These are phyloP conservation scores for Lasiosphaeria hispida DNA, from an alignment of 495 filamentous ascomycete genomes.

Conservation along the genomic window DNA sequence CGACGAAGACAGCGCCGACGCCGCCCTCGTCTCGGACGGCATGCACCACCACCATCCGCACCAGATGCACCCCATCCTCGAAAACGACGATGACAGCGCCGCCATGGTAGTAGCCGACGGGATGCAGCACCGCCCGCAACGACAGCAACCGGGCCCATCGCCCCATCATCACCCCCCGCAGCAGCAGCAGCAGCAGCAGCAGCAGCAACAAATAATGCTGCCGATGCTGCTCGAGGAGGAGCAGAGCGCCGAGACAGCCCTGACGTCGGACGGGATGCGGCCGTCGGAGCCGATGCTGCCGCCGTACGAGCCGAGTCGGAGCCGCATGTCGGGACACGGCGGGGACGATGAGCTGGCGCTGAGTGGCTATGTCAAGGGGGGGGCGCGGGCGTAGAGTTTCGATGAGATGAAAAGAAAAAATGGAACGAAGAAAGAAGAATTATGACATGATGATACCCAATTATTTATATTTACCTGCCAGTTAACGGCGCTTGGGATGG, in stretches of 20 bases:
- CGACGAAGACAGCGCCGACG: conserved; percentile 23
- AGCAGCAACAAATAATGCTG: conserved; percentile 12
- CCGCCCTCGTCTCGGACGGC: conserved; percentile 27
- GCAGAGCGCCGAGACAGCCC: conserved; percentile 23
- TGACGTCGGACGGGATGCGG: conserved; percentile 38
- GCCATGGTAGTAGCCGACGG: not conserved
- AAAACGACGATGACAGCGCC: not conserved
- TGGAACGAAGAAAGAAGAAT: not conserved
- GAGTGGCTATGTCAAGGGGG: conserved; percentile 40
- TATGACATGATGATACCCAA: conserved; percentile 4
- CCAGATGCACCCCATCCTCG: not conserved
- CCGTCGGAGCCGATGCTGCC: conserved; percentile 19
- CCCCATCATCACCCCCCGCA: not conserved
- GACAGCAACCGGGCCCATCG: not conserved
- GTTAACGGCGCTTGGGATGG: not conserved
- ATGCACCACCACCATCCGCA: conserved; percentile 21
- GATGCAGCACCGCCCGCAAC: conserved; percentile 6
- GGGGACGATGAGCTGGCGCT: conserved; percentile 38
- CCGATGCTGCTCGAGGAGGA: conserved; percentile 29
- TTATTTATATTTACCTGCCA: not conserved
- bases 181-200: not conserved
- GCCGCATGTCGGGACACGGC: conserved; percentile 37
- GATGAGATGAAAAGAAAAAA: conserved; percentile 18
- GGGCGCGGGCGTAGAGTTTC: conserved; percentile 36
- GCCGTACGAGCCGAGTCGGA: conserved; percentile 17